Evolutionary conservation across 148 eudicot species (phyloP), one percentile per base, ranked within the genome.

Genomic region (Bassia scoparia): DNA sequence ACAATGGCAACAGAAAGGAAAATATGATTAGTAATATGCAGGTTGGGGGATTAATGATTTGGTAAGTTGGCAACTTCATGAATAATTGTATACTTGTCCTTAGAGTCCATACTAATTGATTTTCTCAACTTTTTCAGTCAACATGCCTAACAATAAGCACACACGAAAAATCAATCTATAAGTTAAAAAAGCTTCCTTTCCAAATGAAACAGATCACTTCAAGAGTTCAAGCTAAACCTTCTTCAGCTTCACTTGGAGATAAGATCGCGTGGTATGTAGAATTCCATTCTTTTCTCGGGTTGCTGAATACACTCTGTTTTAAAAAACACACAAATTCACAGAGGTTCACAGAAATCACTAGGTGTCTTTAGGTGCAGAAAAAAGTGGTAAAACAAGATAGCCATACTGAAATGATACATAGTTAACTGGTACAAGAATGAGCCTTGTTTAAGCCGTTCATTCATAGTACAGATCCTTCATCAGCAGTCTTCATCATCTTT

Each of bases 401-500:
- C 56, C 14, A 41, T 31, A 35, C 49, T 9, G 11, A 29, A 18
- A 60, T 44, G n/a, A n/a, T n/a, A n/a, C n/a, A n/a, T n/a, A n/a
- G n/a, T n/a, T n/a, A n/a, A n/a, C n/a, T n/a, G n/a, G n/a, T n/a
- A n/a, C n/a, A n/a, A 52, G 31, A 44, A 16, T 33, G 15, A 35
- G n/a, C n/a, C 98, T 93, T 90, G 99, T 84, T 96, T 96, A 55
- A 96, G 89, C 68, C 97, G 84, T 69, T 96, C 99, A n/a, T 92
- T 96, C 99, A 52, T 80, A 87, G 78, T 92, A 96, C 68, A 96
- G 75, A 85, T 96, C 99, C n/a, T 96, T 96, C 78, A 96, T 96
- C 54, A 96, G 99, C 97, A 80, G 96, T 87, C 85, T 96, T 96
- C 94, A 96, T 92, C 96, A 90, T 92, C 85, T 92, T 92, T 78